Conservation (phyloP, 1,139 yeast genomes). For the Hyphopichia burtonii region DNA sequence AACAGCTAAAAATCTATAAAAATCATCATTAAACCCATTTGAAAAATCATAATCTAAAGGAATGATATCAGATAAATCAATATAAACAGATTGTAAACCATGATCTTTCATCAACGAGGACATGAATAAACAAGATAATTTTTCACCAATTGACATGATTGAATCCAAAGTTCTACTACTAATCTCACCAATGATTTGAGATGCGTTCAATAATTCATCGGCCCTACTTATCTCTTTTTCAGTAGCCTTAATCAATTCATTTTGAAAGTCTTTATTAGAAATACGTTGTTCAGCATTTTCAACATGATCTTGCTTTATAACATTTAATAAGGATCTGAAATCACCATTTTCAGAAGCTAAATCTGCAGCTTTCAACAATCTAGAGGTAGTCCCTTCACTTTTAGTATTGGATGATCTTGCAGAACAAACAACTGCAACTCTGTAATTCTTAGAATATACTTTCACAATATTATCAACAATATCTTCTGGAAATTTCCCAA, state of each 20-base stretch:
- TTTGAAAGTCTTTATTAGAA: slow-evolving; percentile 40
- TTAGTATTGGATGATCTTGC: slow-evolving; percentile 91
- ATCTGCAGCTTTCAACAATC: slow-evolving; percentile 79
- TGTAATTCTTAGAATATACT: slow-evolving; percentile 54
- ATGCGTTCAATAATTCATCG: slow-evolving; percentile 73
- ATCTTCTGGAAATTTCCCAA: slow-evolving; percentile 85
- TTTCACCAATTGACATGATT: slow-evolving; percentile 92
- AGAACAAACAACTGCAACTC: slow-evolving; percentile 95
- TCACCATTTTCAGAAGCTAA: slow-evolving; percentile 60
- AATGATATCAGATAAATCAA: slow-evolving; percentile 75
- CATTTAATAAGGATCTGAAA: slow-evolving; percentile 51
- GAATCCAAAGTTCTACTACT: slow-evolving; percentile 84
- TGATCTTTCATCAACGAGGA: slow-evolving; percentile 79
- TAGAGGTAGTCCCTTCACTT: slow-evolving; percentile 91
- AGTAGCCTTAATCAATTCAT: slow-evolving; percentile 55
- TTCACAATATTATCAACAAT: slow-evolving; percentile 84
- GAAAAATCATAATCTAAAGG: slow-evolving; percentile 56
- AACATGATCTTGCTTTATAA: slow-evolving; percentile 76
- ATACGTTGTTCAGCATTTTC: slow-evolving; percentile 65
- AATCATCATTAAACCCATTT: slow-evolving; percentile 60
- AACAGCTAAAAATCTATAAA: slow-evolving; percentile 63
- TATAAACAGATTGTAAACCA: slow-evolving; percentile 72
- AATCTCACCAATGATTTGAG: slow-evolving; percentile 88
- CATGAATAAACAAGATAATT: slow-evolving; percentile 85
- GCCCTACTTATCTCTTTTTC: slow-evolving; percentile 65